Base-by-base conservation (phyloP, 2,329 filamentous ascomycete species). In the Penicillium sclerotigenum region DNA sequence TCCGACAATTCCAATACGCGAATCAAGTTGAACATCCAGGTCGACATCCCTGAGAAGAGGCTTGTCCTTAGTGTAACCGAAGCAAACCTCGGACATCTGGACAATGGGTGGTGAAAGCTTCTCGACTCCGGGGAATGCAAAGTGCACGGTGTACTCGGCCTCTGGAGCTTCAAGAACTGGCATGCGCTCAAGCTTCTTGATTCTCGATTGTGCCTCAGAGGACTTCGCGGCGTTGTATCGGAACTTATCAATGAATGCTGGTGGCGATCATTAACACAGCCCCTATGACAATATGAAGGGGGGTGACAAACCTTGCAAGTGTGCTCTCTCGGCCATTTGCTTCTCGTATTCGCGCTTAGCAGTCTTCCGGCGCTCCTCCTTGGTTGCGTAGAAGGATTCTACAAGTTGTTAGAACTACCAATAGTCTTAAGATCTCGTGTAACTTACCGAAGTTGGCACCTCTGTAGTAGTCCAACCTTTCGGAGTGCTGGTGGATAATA, bases 121-220 rank as follows among this genome's bases (percentile, higher is more conserved):
- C 77, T 99, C 94, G 55, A 99, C 94, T 9, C 96, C 91, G 10
- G 94, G 94, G 79, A 99, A 99, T 65, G 87, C 89, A 84, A 99
- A 99, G 71, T 96, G 90, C 57, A 99, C 94, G 52, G 85, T 91
- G 81, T 99, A 99, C 75, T 96, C 93, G 57, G 87, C 86, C 79
- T 99, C 94, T 6, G 94, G 95, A 0, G 92, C 74, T 67, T 96
- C 89, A 50, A 99, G 83, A 1, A 96, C 80, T 1, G 95, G 94
- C 90, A 99, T 97, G 70, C 89, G 91, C 75, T 99, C 95, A 59
- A 99, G 81, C 74, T 99, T 99, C 83, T 99, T 99, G 83, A 99
- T 97, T 69, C 94, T 87, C 0, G 93, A 97, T 72, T 99, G 94
- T 1, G 94, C 94, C 80, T 99, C 94, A 9, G 93, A 96, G 0